phyloP scores from a whole-genome alignment of 768 basidiomycete genomes.

The Suillus lakei region DNA sequence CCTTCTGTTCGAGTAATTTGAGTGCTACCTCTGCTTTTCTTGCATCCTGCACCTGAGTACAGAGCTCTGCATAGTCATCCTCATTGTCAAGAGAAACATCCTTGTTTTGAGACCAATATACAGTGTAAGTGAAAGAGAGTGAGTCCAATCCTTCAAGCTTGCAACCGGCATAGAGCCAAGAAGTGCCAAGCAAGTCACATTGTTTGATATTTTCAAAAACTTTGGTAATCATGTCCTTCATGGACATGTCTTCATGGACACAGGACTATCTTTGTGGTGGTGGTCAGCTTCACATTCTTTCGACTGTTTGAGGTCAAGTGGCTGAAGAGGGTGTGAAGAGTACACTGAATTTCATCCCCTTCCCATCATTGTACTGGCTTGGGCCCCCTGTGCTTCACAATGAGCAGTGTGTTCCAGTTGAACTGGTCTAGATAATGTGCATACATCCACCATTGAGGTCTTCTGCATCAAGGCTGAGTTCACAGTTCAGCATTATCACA shows the following conservation, averaged over 20 bases:
- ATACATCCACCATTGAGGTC: not conserved
- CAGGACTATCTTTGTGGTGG: not conserved
- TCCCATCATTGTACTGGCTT: not conserved
- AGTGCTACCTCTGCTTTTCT: too few relatives aligned
- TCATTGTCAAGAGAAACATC: too few relatives aligned
- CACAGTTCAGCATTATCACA: too few relatives aligned
- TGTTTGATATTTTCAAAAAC: not conserved
- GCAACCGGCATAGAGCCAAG: too few relatives aligned
- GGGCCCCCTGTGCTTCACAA: not conserved
- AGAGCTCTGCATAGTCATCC: too few relatives aligned
- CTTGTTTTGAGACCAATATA: too few relatives aligned
- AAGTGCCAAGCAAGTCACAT: not conserved
- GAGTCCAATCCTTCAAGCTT: too few relatives aligned
- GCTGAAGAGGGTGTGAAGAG: not conserved
- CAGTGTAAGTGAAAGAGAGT: too few relatives aligned
- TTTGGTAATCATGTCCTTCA: not conserved
- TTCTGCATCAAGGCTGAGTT: too few relatives aligned
- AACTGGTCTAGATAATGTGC: not conserved
- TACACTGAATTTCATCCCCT: not conserved
- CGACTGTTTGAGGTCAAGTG: not conserved
- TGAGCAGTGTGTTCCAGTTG: not conserved
- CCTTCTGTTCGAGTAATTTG: too few relatives aligned
- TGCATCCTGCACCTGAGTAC: too few relatives aligned
- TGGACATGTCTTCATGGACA: not conserved
- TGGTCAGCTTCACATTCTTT: not conserved